Conservation (phyloP, 139 green algal genomes). For the Zygnema circumcarinatum region DNA sequence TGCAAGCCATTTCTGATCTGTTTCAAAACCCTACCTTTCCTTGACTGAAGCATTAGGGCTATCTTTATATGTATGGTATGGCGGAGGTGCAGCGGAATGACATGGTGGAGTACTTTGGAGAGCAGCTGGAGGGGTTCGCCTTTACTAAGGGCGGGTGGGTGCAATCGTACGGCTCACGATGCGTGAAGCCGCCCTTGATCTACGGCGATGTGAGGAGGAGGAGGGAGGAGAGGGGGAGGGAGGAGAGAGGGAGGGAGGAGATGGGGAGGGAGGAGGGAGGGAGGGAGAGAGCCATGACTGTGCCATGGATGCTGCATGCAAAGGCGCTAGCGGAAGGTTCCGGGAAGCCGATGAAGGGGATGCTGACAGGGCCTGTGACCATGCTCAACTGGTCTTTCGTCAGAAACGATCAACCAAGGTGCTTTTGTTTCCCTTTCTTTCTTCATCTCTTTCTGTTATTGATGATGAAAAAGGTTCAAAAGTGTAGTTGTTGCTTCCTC, state of each 20-base stretch:
- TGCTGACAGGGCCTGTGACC: slow-evolving; percentile 90
- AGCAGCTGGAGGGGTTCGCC: slow-evolving; percentile 78
- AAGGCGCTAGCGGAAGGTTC: slow-evolving; percentile 70
- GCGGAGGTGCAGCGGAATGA: slow-evolving; percentile 51
- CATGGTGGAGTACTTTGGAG: slow-evolving; percentile 90
- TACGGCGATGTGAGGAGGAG: slow-evolving; percentile 73
- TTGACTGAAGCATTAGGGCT: no score
- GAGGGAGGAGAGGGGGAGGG: slow-evolving; percentile 16
- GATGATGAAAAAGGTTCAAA: no score
- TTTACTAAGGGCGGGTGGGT: slow-evolving; percentile 71
- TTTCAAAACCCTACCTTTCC: background rate
- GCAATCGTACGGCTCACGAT: slow-evolving; percentile 83
- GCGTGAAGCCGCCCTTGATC: slow-evolving; percentile 87
- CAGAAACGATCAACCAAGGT: slow-evolving; percentile 79
- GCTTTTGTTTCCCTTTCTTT: no score
- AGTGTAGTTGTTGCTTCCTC: no score
- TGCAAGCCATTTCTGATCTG: background rate
- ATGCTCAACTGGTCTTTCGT: slow-evolving; percentile 95
- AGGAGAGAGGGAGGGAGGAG: slow-evolving; percentile 46
- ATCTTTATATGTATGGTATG: no score
- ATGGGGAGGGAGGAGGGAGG: no score
- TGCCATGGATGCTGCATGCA: slow-evolving; percentile 78
- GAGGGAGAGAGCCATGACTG: slow-evolving; percentile 77
- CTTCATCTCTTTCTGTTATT: no score
- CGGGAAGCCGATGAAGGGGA: slow-evolving; percentile 85